Evolutionary conservation across 805 yeast genomes (phyloP), one percentile per base, ranked within the genome.

Genomic region (Kurtzmaniella fragi): DNA sequence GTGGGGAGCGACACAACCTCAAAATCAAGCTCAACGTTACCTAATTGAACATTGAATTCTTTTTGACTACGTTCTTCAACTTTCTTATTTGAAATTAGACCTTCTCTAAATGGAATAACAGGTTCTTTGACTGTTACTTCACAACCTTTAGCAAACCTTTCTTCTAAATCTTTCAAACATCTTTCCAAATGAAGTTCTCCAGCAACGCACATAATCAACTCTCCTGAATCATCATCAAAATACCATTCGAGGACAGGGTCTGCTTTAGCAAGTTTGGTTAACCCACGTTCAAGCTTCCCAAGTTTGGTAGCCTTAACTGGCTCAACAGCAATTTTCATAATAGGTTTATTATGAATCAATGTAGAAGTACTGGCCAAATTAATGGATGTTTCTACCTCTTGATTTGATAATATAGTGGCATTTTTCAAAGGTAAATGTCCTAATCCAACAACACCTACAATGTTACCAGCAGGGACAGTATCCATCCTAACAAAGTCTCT

Each of bases 171-270:
- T 53, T 88, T 89, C 48, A 93, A 60, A 61, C 99, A 93, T 54
- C 99, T 76, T 54, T 93, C 99, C 31, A 93, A 69, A 67, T 93
- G 99, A 45, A 93, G 70, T 61, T 93, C 99, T 36, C 99, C 99
- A 8, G 99, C 96, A 8, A 95, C 90, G 33, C 95, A 87, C 49
- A 93, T 68, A 47, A 93, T 89, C 49, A 86, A 85, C 61, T 93
- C 99, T 41, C 99, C 99, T 7, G 82, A 79, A 42, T 87, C 96
- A 43, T 65, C 72, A 51, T 86, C 90, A 32, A 88, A 70, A 52
- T 77, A 84, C 41, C 90, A 83, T 50, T 87, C 88, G 15, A 90
- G 95, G 51, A 96, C 91, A 1, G 99, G 97, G 61, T 93, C 99
- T 0, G 97, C 91, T 48, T 81, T 82, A 39, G 90, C 80, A 31